Percentiles rank a stretch among this genome's conserved stretches.
These are phyloP conservation scores for Kuraishia molischiana DNA, from an alignment of 805 yeast genomes.

Conservation along the genomic window DNA sequence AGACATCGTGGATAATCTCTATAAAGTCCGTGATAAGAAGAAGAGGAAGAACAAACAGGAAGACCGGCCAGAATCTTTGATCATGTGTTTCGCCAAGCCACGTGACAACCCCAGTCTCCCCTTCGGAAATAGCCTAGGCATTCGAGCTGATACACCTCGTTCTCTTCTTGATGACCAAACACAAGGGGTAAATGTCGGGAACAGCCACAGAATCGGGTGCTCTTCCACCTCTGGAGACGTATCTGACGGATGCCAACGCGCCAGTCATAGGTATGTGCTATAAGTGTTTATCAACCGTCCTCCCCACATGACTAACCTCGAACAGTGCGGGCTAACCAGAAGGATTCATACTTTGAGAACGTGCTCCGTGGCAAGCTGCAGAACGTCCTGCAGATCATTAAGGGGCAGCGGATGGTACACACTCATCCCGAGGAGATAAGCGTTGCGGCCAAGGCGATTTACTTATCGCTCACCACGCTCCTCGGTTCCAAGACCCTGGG, in stretches of 20 bases:
- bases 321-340: slow-evolving; percentile 81
- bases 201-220: neutral
- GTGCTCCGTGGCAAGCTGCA: slow-evolving; percentile 43
- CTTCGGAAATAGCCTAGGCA: no score
- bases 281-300: neutral
- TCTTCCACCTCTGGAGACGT: neutral
- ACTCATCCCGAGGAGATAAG: slow-evolving; percentile 53
- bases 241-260: slow-evolving; percentile 58
- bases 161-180: neutral
- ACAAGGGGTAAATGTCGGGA: neutral
- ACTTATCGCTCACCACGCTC: slow-evolving; percentile 68
- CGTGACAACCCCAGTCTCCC: no score
- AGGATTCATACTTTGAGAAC: slow-evolving; percentile 66
- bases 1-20: no score
- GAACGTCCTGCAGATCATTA: slow-evolving; percentile 43
- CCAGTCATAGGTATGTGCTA: slow-evolving; percentile 67
- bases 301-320: neutral
- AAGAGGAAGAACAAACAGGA: no score
- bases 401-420: slow-evolving; percentile 58
- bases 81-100: no score
- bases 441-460: slow-evolving; percentile 46
- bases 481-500: slow-evolving; percentile 78
- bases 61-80: no score
- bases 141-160: no score
- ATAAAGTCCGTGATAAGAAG: no score